Conservation (phyloP, 2,329 filamentous ascomycete species). For the Cladorrhinum sp. region DNA sequence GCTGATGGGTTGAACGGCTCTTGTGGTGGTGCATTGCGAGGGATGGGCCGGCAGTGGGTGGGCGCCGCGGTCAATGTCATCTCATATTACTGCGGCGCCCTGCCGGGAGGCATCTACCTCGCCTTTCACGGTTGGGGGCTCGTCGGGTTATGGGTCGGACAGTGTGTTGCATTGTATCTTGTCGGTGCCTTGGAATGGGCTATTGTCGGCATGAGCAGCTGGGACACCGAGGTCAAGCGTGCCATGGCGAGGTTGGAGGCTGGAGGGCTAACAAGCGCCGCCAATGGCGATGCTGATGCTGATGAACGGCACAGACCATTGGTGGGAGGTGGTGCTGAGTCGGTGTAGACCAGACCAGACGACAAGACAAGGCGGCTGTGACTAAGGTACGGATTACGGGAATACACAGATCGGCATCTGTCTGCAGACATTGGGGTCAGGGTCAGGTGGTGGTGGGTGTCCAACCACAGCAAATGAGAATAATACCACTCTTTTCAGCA, state of each 20-base stretch:
- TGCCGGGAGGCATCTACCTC: constrained; percentile 79
- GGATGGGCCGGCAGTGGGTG: constrained; percentile 84
- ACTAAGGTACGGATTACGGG: not conserved
- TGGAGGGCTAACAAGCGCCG: not conserved
- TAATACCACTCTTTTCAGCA: no score
- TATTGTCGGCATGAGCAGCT: constrained; percentile 74
- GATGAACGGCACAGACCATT: not conserved
- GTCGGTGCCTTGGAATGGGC: constrained; percentile 77
- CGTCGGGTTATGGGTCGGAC: constrained; percentile 76
- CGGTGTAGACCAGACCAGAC: constrained; percentile 7
- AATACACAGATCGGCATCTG: not conserved
- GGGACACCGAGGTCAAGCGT: constrained; percentile 68
- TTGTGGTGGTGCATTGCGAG: constrained; percentile 75
- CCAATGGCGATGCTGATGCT: not conserved
- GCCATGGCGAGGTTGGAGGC: constrained; percentile 68
- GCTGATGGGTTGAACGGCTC: constrained; percentile 83
- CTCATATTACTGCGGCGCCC: constrained; percentile 78
- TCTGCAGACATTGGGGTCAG: no score
- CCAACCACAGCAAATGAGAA: no score
- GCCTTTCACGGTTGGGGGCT: constrained; percentile 86
- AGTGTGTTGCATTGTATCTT: constrained; percentile 76
- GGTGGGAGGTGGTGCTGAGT: not conserved
- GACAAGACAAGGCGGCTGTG: no score
- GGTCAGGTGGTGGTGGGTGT: no score
- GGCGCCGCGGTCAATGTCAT: constrained; percentile 78